These are phyloP conservation scores for Aurinia saxatilis DNA, from an alignment of 345 rosid species.

Conservation along the genomic window DNA sequence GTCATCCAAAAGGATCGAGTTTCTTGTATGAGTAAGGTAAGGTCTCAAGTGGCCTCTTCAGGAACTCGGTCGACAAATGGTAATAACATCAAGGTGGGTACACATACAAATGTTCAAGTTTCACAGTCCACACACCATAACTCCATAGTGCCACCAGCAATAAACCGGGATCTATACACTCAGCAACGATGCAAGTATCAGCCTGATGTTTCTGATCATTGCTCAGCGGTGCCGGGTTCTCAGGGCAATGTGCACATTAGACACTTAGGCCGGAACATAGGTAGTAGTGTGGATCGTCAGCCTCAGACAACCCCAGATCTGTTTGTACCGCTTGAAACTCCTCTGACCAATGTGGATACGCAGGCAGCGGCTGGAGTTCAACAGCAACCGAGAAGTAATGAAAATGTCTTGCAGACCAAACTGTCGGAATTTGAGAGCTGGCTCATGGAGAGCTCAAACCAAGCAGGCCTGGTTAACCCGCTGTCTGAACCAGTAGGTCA, in stretches of 20 bases:
- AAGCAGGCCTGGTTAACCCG: conserved; percentile 2
- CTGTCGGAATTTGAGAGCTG: conserved; percentile 23
- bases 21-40: conserved; percentile 10
- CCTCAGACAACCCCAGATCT: conserved; percentile 13
- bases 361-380: conserved; percentile 4
- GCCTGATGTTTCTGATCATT: not conserved
- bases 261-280: conserved; percentile 1
- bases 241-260: conserved; percentile 1
- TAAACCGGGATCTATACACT: not conserved
- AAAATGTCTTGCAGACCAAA: conserved; percentile 15
- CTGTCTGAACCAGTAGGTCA: conserved; percentile 1
- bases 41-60: conserved; percentile 25
- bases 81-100: not conserved
- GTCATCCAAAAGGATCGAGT: conserved; percentile 33
- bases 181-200: not conserved
- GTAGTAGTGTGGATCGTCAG: not conserved
- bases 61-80: not conserved
- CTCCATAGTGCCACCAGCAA: not conserved
- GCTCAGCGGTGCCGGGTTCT: not conserved
- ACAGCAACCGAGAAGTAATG: conserved; percentile 13
- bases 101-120: not conserved
- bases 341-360: not conserved
- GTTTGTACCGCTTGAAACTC: not conserved
- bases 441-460: conserved; percentile 27
- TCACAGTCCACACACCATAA: conserved; percentile 4